Conservation (phyloP, 768 basidiomycete species). For the Pleurotus tuber-regium region DNA sequence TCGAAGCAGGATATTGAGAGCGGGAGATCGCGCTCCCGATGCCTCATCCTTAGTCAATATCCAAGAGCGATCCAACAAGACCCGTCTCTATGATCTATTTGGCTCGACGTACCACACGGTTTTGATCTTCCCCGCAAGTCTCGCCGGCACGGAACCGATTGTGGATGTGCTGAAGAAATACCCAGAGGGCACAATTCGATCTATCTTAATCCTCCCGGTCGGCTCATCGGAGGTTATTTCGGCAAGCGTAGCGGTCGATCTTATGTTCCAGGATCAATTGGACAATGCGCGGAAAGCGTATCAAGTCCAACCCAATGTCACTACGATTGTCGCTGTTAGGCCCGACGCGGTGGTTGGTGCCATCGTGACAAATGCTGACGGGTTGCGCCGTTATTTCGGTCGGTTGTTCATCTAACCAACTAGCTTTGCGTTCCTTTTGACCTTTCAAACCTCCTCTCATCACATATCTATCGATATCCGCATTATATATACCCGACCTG, state of each 20-base stretch:
- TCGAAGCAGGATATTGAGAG: conserved; percentile 7
- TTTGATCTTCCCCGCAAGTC: neutral
- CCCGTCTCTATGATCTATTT: conserved; percentile 7
- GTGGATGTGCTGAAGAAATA: neutral
- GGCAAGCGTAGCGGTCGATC: neutral
- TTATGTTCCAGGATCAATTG: neutral
- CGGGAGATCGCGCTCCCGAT: conserved; percentile 12
- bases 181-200: neutral
- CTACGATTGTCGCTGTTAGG: neutral
- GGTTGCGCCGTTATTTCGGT: neutral
- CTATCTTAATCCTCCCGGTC: neutral
- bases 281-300: neutral
- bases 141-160: neutral
- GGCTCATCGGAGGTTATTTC: neutral
- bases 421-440: no score
- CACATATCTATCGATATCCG: no score
- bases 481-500: no score
- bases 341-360: neutral
- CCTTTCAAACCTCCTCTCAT: no score
- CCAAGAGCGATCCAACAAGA: neutral
- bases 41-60: conserved; percentile 2
- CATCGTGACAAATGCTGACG: neutral
- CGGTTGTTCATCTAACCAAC: no score
- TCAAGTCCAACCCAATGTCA: neutral
- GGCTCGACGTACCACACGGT: conserved; percentile 7